A percentile compares a stretch with the other conserved stretches of the same genome.
These are phyloP conservation scores for Cnidoscolus chayamansa DNA, from an alignment of 441 rosid species.

Conservation along the genomic window DNA sequence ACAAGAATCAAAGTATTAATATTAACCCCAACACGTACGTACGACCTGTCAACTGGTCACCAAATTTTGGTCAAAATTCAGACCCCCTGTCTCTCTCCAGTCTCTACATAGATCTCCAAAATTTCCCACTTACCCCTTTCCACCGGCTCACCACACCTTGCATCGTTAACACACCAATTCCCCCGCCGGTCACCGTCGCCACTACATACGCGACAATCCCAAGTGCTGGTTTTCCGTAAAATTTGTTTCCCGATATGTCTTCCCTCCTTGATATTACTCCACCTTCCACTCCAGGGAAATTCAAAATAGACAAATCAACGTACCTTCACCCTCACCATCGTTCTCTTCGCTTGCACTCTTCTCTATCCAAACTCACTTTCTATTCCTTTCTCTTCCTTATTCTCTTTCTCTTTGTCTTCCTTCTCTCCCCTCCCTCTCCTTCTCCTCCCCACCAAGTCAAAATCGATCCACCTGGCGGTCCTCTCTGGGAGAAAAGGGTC, in stretches of 20 bases:
- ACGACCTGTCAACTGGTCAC: too few species aligned
- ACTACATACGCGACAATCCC: neutral
- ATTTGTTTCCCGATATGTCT: slow-evolving; percentile 8
- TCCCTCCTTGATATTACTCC: slow-evolving; percentile 49
- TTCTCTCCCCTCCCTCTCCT: slow-evolving; percentile 37
- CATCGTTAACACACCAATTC: too few species aligned
- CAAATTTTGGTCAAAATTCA: too few species aligned
- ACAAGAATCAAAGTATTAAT: too few species aligned
- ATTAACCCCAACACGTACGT: too few species aligned
- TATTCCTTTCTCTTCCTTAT: slow-evolving; percentile 46
- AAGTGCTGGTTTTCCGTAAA: neutral
- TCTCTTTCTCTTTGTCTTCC: slow-evolving; percentile 38
- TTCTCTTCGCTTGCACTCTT: slow-evolving; percentile 45
- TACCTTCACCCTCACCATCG: slow-evolving; percentile 35
- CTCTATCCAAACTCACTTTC: slow-evolving; percentile 43
- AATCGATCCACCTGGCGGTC: slow-evolving; percentile 25
- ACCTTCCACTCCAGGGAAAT: slow-evolving; percentile 65
- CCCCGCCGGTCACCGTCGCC: neutral
- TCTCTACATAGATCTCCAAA: neutral
- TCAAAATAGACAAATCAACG: slow-evolving; percentile 48
- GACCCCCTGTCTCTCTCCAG: too few species aligned
- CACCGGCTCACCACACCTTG: too few species aligned
- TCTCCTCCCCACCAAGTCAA: slow-evolving; percentile 30
- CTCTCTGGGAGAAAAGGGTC: slow-evolving; percentile 49
- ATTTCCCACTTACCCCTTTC: neutral